Evolutionary conservation across 139 green algal species (phyloP).

Genomic region (Closterium sp.): DNA sequence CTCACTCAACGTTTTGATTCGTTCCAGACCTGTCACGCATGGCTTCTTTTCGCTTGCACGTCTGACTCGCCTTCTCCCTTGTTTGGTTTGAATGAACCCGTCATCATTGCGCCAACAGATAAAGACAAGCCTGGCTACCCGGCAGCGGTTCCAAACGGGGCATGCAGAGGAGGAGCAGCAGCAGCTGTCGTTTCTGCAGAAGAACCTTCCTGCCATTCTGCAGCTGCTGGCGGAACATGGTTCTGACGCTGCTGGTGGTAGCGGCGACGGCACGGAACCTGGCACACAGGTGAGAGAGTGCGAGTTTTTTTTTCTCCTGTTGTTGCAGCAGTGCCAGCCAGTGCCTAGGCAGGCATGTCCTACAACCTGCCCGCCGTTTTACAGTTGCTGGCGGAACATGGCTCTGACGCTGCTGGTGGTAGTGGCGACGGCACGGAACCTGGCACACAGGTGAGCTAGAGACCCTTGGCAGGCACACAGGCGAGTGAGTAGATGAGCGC

Average conservation of each 20-base stretch:
- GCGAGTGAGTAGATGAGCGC: too few species aligned
- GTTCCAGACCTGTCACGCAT: neutral
- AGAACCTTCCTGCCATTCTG: conserved; percentile 26
- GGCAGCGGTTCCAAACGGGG: conserved; percentile 24
- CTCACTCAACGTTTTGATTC: neutral
- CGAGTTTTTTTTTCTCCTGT: too few species aligned
- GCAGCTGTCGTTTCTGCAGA: conserved; percentile 41
- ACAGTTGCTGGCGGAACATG: too few species aligned
- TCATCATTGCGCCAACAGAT: neutral
- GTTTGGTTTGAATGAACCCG: neutral
- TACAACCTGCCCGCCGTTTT: too few species aligned
- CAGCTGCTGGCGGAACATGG: conserved; percentile 23
- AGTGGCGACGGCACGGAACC: too few species aligned
- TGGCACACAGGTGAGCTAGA: too few species aligned
- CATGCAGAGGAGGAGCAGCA: conserved; percentile 43
- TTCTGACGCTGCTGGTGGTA: neutral
- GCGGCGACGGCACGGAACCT: neutral
- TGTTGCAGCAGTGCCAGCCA: too few species aligned
- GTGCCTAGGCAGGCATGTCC: too few species aligned
- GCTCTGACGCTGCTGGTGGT: too few species aligned
- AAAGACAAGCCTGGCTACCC: conserved; percentile 13
- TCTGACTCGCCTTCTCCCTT: neutral
- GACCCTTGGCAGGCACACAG: too few species aligned
- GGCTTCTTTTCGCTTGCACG: neutral
- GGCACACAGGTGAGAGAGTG: neutral